Base-by-base conservation (phyloP, 345 rosid genomes). In the Brassica cretica region DNA sequence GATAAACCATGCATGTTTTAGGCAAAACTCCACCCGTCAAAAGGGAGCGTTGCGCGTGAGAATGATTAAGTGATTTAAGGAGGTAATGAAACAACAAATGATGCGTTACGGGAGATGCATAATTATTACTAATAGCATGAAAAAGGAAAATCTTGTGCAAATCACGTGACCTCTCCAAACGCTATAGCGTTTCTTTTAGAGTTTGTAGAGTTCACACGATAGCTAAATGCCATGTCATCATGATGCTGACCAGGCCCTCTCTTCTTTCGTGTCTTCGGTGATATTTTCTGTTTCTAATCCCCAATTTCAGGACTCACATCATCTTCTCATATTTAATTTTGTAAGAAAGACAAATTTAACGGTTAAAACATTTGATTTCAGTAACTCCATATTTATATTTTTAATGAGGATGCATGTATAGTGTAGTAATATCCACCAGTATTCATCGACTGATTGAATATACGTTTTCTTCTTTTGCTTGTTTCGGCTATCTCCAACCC, bases 121-220 rank as follows among this genome's bases (percentile, higher is more conserved):
- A 66, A 49, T 65, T 64, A 76, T 14, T 5, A 74, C 60, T 53
- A 46, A 8, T 4, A 37, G 59, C 1, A 55, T 56, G 67, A 39
- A 55, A 56, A 51, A 55, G 24, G 61, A 18, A 58, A 60, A 73
- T 0, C 1, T 68, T 56, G 70, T 79, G 74, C 77, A 16, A 27
- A 62, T 68, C 82, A 79, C 78, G 82, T 79, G 82, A 79, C 78
- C 39, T 73, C 64, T 66, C 61, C 19, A 51, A 63, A 21, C 69
- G 62, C 70, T 63, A 5, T 15, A 51, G 64, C 55, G 56, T n/a
- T 41, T 71, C 81, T 71, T 64, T 6, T 41, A 66, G 72, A 71
- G 76, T 77, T 71, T 39, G 75, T 64, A 62, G 56, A 70, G 70
- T 44, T 33, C 64, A 76, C 61, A 39, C 67, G 35, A 58, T 68